Conservation (phyloP, 164 flowering plant species). For the Hamamelis virginiana region DNA sequence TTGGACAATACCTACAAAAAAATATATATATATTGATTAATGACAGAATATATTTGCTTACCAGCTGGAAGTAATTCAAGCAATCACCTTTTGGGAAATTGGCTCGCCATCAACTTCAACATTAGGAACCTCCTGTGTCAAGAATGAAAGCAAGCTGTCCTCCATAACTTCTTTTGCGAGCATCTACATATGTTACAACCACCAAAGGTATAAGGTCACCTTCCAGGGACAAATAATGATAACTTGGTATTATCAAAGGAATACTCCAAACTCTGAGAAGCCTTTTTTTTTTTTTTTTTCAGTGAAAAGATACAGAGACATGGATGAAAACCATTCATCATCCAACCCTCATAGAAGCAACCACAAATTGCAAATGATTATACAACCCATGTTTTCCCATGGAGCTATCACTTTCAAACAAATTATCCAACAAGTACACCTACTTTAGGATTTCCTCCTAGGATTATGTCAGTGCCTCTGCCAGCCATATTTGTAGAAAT, state of each 20-base stretch:
- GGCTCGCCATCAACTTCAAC: slow-evolving; percentile 58
- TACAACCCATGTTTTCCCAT: background rate
- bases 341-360: background rate
- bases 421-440: slow-evolving; percentile 9
- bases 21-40: slow-evolving; percentile 14
- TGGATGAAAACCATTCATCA: background rate
- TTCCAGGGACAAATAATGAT: background rate
- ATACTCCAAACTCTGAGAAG: background rate
- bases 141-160: slow-evolving; percentile 66
- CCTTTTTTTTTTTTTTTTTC: too few species aligned
- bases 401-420: background rate
- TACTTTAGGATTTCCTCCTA: slow-evolving; percentile 98
- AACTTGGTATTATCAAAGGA: background rate
- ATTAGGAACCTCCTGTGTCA: slow-evolving; percentile 61
- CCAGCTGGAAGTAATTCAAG: background rate
- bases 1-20: slow-evolving; percentile 67
- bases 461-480: slow-evolving; percentile 95
- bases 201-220: background rate
- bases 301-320: too few species aligned
- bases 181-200: slow-evolving; percentile 51
- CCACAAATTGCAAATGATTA: background rate
- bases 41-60: slow-evolving; percentile 7
- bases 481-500: slow-evolving; percentile 99
- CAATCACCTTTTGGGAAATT: slow-evolving; percentile 61
- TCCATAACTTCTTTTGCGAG: slow-evolving; percentile 90